A percentile compares a stretch with the other conserved stretches of the same genome.
Evolutionary conservation across 2,329 filamentous ascomycete genomes (phyloP).

Genomic region (Macroventuria anomochaeta): DNA sequence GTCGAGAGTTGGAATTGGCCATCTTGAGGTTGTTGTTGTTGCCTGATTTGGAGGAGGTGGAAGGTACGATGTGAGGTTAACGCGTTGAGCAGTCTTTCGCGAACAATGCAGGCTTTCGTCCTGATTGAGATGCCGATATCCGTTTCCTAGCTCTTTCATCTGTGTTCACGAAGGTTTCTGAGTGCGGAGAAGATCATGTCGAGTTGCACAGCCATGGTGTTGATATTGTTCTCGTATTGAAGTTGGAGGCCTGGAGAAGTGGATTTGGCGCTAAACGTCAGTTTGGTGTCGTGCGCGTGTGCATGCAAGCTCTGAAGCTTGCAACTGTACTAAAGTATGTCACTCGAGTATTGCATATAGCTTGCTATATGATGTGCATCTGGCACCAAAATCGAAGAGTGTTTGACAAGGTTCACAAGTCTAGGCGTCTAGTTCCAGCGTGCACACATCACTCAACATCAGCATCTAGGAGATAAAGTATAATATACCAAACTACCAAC

Average conservation of each 20-base stretch:
- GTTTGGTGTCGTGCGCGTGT: not conserved
- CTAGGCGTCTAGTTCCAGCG: not conserved
- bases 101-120: too few species aligned
- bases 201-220: conserved; percentile 17
- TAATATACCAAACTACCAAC: conserved; percentile 17
- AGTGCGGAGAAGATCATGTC: not conserved
- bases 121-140: not conserved
- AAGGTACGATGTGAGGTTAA: not conserved
- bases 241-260: conserved; percentile 18
- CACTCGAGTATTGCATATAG: not conserved
- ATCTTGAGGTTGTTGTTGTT: not conserved
- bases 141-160: not conserved
- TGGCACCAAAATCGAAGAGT: not conserved
- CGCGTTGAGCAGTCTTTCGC: too few species aligned
- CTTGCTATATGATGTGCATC: not conserved
- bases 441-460: not conserved
- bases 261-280: not conserved
- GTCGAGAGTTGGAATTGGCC: not conserved
- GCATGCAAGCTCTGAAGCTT: not conserved
- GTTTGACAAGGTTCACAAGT: not conserved
- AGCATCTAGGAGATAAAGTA: conserved; percentile 2
- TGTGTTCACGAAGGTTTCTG: not conserved
- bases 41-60: not conserved
- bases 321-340: not conserved
- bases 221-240: conserved; percentile 11